A percentile compares a stretch with the other conserved stretches of the same genome.
phyloP scores from a whole-genome alignment of 73 alveolate species.

The Tetrahymena elliotti region DNA sequence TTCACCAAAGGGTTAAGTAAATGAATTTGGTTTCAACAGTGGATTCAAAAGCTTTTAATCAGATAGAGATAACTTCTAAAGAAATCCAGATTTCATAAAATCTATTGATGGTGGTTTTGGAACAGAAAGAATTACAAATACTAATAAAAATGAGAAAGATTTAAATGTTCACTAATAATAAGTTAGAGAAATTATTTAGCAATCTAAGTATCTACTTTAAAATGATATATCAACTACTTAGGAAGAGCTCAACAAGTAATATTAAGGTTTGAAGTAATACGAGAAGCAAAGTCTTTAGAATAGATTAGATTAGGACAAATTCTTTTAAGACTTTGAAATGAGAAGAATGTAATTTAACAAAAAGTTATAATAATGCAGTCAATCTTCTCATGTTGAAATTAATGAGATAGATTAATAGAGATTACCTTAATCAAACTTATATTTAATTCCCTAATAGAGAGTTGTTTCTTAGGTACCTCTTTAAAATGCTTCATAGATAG shows the following conservation, averaged over 20 bases:
- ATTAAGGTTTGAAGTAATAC: background rate
- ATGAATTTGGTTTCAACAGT: background rate
- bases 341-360: background rate
- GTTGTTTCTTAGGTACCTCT: background rate
- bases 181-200: background rate
- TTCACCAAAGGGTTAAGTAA: background rate
- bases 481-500: background rate
- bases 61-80: background rate
- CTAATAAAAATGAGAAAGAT: background rate
- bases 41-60: background rate
- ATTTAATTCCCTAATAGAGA: background rate
- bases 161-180: background rate
- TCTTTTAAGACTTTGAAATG: background rate
- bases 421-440: background rate
- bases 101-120: background rate
- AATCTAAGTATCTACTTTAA: background rate
- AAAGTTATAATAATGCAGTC: background rate
- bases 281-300: background rate
- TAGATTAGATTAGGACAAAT: background rate
- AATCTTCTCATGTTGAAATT: background rate
- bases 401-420: background rate
- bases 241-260: background rate
- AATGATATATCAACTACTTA: background rate
- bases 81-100: background rate
- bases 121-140: background rate